Conservation (phyloP, 495 filamentous ascomycete genomes). For the Neohortaea acidophila region DNA sequence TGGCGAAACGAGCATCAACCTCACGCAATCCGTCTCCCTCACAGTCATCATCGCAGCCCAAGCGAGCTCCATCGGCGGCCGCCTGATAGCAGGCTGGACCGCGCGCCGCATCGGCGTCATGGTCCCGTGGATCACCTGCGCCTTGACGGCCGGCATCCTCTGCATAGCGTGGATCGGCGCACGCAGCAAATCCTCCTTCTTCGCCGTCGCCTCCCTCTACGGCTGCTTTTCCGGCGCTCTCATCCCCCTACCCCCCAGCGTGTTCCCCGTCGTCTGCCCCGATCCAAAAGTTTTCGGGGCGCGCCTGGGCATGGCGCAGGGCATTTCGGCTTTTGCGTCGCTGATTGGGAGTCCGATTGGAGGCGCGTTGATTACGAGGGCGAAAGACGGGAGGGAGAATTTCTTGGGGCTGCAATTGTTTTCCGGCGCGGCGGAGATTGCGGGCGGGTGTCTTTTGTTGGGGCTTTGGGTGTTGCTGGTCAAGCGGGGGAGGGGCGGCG, state of each 20-base stretch:
- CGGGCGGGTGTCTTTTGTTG: slow-evolving; percentile 10
- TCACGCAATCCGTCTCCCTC: slow-evolving; percentile 40
- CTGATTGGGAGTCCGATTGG: slow-evolving; percentile 64
- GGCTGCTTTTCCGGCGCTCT: slow-evolving; percentile 49
- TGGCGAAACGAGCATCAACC: slow-evolving; percentile 38
- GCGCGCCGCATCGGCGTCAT: slow-evolving; percentile 49
- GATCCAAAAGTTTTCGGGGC: slow-evolving; percentile 55
- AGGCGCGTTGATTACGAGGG: slow-evolving; percentile 41
- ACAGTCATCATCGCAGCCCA: slow-evolving; percentile 62
- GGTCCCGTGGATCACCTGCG: slow-evolving; percentile 44
- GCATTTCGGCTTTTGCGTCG: slow-evolving; percentile 54
- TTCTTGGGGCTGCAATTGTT: slow-evolving; percentile 14
- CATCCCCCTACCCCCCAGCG: slow-evolving; percentile 49
- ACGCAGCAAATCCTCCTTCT: slow-evolving; percentile 33
- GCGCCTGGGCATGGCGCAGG: slow-evolving; percentile 68
- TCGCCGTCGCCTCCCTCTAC: slow-evolving; percentile 47
- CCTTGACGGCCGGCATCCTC: slow-evolving; percentile 36
- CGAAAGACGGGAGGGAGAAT: slow-evolving; percentile 24
- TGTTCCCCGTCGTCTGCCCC: slow-evolving; percentile 44
- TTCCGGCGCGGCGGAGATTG: slow-evolving; percentile 11
- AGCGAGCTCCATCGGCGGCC: slow-evolving; percentile 47
- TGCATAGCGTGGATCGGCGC: slow-evolving; percentile 52
- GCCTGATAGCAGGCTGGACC: slow-evolving; percentile 50
- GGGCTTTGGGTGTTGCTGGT: slow-evolving; percentile 12
- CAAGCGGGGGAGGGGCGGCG: slow-evolving; percentile 8